Base-by-base conservation (phyloP, 1,139 yeast species). In the Kluyveromyces marxianus region DNA sequence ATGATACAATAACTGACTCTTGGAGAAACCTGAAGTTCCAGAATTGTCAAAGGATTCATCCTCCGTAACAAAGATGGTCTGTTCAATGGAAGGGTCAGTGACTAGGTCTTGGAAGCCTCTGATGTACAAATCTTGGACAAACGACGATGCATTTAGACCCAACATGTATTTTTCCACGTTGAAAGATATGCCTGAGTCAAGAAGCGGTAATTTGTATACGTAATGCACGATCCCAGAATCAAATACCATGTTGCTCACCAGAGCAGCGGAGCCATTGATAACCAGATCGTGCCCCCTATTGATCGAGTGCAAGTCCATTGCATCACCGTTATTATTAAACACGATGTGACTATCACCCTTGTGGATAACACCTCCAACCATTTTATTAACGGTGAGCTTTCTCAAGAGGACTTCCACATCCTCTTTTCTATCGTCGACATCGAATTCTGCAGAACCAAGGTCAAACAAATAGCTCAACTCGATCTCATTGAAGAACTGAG, bases 91-190 rank as follows among this genome's bases (percentile, higher is more conserved):
- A 3, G 74, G 54, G 46, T 84, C 81, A 48, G 81, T 82, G 24
- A 90, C 74, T 44, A 86, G 66, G 37, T 71, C 52, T 3, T 70
- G 66, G 26, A 88, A 66, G n/a, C 76, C 72, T 50, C 92, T 74
- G 51, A 86, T 78, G 43, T 77, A 69, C 25, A 88, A 58, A 57
- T 88, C 96, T 25, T 76, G 73, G 3, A 85, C 94, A 61, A 87
- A 81, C 30, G 71, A 71, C 2, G 82, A 71, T 43, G 79, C 81
- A 49, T 79, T 81, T 48, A 89, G 65, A 0, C 95, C 96, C 55
- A 76, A 73, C 6, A 90, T 67, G 44, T 85, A 79, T 59, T 83
- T 88, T 52, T 83, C 73, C 0, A 90, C 84, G n/a, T 80, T 79
- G 66, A 86, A 77, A 0, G 66, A 63, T 5, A 72, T 59, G 8